A percentile compares a stretch with the other conserved stretches of the same genome.
phyloP scores from a whole-genome alignment of 768 basidiomycete genomes.

The Scleroderma citrinum region DNA sequence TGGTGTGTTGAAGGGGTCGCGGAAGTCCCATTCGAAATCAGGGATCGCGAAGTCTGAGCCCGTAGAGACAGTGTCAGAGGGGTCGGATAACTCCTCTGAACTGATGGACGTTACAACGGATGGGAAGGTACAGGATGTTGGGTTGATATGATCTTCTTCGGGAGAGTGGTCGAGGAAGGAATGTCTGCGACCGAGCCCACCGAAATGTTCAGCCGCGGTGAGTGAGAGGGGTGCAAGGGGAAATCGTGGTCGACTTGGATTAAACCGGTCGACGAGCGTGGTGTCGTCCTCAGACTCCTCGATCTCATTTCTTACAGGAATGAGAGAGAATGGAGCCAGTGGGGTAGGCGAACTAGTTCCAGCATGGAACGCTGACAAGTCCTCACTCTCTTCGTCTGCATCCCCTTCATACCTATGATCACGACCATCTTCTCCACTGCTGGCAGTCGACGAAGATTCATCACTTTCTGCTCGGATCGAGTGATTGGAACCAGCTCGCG shows the following conservation, averaged over 20 bases:
- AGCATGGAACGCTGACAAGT: background rate
- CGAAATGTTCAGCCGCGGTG: no score
- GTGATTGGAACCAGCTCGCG: background rate
- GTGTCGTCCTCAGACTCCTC: background rate
- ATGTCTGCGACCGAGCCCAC: background rate
- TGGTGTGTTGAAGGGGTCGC: background rate
- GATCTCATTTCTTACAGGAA: background rate
- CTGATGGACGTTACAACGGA: background rate
- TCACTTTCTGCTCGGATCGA: background rate
- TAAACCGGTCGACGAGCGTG: no score
- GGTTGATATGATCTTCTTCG: no score
- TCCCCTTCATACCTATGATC: background rate
- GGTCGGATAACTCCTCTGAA: no score
- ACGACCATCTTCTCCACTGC: background rate
- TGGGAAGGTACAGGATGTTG: background rate
- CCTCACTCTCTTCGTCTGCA: background rate
- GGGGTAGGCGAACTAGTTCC: background rate
- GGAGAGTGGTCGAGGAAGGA: background rate
- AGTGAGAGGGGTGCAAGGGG: no score
- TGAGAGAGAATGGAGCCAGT: background rate
- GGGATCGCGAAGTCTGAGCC: background rate
- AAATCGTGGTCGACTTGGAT: no score
- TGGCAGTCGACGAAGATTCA: background rate
- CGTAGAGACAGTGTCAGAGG: background rate
- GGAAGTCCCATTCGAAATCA: background rate